Percentiles rank a stretch among this genome's conserved stretches.
phyloP scores from a whole-genome alignment of 2,329 filamentous ascomycete genomes.

The Orbilia blumenaviensis region DNA sequence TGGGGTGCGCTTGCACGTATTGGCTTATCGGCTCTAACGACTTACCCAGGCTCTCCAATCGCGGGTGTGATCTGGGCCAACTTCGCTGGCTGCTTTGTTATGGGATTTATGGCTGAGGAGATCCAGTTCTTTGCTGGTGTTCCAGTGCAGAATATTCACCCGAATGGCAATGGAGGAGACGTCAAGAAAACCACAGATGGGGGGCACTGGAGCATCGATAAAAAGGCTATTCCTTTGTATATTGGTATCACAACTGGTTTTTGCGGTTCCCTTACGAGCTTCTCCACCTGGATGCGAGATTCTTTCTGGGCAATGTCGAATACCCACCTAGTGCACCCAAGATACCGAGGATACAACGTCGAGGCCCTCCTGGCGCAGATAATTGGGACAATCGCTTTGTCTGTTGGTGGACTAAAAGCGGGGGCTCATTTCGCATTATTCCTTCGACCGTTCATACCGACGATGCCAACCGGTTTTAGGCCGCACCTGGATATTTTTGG shows the following conservation, averaged over 20 bases:
- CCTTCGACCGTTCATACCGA: slow-evolving; percentile 64
- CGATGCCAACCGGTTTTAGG: slow-evolving; percentile 71
- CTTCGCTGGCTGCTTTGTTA: slow-evolving; percentile 78
- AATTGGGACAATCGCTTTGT: slow-evolving; percentile 76
- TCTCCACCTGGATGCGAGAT: slow-evolving; percentile 85
- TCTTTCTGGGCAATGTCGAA: slow-evolving; percentile 82
- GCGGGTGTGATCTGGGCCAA: slow-evolving; percentile 82
- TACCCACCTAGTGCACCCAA: slow-evolving; percentile 64
- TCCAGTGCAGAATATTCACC: not conserved
- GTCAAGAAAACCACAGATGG: slow-evolving; percentile 60
- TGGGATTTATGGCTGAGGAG: slow-evolving; percentile 88
- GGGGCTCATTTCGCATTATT: slow-evolving; percentile 77
- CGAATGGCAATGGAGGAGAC: slow-evolving; percentile 29
- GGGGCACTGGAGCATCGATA: slow-evolving; percentile 61
- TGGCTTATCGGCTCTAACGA: slow-evolving; percentile 79
- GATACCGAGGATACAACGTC: slow-evolving; percentile 81
- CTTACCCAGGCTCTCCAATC: slow-evolving; percentile 79
- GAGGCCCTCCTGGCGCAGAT: slow-evolving; percentile 80
- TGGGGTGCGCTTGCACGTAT: slow-evolving; percentile 84
- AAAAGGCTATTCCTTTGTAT: slow-evolving; percentile 89
- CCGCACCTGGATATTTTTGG: slow-evolving; percentile 70
- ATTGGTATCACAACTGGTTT: slow-evolving; percentile 86
- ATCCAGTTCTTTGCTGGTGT: slow-evolving; percentile 56
- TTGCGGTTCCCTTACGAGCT: slow-evolving; percentile 88
- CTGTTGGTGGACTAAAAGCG: slow-evolving; percentile 73